Conservation (phyloP, 768 basidiomycete species). For the Leccinellum albellum region DNA sequence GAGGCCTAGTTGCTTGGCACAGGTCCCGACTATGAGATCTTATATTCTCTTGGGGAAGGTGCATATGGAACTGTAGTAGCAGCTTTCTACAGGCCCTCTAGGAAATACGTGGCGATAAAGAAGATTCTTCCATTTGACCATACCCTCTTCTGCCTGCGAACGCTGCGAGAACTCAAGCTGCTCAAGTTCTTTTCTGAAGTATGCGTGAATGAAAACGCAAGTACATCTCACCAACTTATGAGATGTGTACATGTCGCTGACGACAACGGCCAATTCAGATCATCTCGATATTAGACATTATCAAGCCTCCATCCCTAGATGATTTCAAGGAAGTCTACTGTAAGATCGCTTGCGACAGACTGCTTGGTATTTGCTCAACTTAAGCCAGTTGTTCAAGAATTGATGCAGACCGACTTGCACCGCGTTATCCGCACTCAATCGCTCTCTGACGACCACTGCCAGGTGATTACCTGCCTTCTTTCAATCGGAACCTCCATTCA, state of each 20-base stretch:
- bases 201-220: conserved; percentile 78
- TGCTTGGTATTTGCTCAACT: conserved; percentile 3
- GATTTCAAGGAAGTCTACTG: conserved; percentile 88
- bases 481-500: neutral
- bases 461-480: conserved; percentile 39
- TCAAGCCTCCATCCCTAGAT: conserved; percentile 71
- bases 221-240: conserved; percentile 10
- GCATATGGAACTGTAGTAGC: conserved; percentile 90
- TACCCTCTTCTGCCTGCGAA: conserved; percentile 85
- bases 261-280: conserved; percentile 47
- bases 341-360: conserved; percentile 29
- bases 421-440: conserved; percentile 88
- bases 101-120: conserved; percentile 90
- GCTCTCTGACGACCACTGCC: conserved; percentile 86
- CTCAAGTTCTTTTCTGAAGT: conserved; percentile 79
- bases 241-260: neutral
- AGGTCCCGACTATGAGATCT: conserved; percentile 73
- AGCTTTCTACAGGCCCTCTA: conserved; percentile 77
- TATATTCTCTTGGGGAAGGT: conserved; percentile 77
- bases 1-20: conserved; percentile 7
- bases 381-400: conserved; percentile 68
- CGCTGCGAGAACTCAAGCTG: conserved; percentile 87
- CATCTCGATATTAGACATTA: conserved; percentile 88
- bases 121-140: conserved; percentile 95
- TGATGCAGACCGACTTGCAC: conserved; percentile 90